A percentile compares a stretch with the other conserved stretches of the same genome.
phyloP scores from a whole-genome alignment of 2,329 filamentous ascomycete genomes.

The Myriosclerotinia curreyana region DNA sequence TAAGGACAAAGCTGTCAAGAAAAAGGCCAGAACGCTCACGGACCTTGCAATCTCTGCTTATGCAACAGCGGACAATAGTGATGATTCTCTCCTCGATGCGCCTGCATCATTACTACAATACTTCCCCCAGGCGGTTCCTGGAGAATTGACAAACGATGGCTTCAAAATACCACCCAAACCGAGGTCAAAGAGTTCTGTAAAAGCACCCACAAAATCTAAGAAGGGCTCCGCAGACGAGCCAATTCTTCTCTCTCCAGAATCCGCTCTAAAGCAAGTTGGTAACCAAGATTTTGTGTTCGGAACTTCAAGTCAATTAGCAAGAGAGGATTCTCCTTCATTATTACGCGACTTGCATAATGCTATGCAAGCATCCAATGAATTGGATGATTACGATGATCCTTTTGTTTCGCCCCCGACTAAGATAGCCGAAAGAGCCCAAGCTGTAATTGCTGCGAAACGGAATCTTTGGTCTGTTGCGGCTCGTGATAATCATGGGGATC shows the following conservation, averaged over 20 bases:
- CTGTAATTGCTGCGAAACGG: slow-evolving; percentile 24
- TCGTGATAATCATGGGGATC: slow-evolving; percentile 60
- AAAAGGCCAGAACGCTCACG: slow-evolving; percentile 75
- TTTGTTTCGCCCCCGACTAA: slow-evolving; percentile 37
- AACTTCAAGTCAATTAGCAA: slow-evolving; percentile 77
- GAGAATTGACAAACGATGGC: slow-evolving; percentile 20
- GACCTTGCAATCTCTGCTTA: slow-evolving; percentile 74
- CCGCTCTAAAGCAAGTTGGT: slow-evolving; percentile 63
- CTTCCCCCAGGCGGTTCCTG: slow-evolving; percentile 38
- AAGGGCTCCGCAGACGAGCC: slow-evolving; percentile 42
- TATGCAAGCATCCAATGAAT: slow-evolving; percentile 56
- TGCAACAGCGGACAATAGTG: slow-evolving; percentile 39
- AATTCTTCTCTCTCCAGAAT: slow-evolving; percentile 63
- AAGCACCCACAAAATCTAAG: slow-evolving; percentile 40
- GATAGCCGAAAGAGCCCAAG: slow-evolving; percentile 18
- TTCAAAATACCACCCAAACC: slow-evolving; percentile 33
- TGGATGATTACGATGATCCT: slow-evolving; percentile 40
- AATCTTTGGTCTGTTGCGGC: slow-evolving; percentile 70
- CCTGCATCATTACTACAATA: slow-evolving; percentile 48
- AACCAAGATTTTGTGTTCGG: slow-evolving; percentile 80
- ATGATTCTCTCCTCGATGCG: slow-evolving; percentile 34
- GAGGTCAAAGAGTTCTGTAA: slow-evolving; percentile 31
- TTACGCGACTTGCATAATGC: slow-evolving; percentile 61
- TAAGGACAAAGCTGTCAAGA: slow-evolving; percentile 45
- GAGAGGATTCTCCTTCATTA: slow-evolving; percentile 67